Conservation (phyloP, 2,329 filamentous ascomycete species). For the Trichoderma brevicompactum region DNA sequence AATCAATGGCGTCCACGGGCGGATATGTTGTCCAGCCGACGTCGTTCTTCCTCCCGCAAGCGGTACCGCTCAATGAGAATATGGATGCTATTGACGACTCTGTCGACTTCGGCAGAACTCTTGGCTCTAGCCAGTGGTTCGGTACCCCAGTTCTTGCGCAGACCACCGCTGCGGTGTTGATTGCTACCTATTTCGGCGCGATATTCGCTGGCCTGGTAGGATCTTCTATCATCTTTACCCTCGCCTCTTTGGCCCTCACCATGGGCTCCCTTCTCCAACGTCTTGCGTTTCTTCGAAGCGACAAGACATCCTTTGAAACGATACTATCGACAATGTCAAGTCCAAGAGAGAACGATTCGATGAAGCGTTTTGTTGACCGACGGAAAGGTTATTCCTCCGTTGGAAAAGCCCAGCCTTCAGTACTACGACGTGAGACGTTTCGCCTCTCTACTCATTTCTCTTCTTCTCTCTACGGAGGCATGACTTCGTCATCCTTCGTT, state of each 20-base stretch:
- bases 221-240: background rate
- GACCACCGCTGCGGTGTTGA: background rate
- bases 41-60: background rate
- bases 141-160: background rate
- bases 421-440: background rate
- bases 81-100: background rate
- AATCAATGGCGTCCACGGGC: background rate
- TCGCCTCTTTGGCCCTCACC: background rate
- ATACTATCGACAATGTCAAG: slow-evolving; percentile 15
- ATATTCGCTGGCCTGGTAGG: background rate
- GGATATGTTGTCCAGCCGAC: background rate
- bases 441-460: slow-evolving; percentile 15
- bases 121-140: background rate
- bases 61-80: background rate
- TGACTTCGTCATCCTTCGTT: background rate
- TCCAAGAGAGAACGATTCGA: background rate
- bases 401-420: background rate
- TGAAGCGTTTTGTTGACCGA: background rate
- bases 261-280: background rate
- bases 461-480: background rate
- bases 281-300: background rate
- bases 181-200: background rate
- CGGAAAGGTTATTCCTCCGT: background rate
- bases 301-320: background rate
- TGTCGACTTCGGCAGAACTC: background rate